These are phyloP conservation scores for Trichoderma asperelloides DNA, from an alignment of 495 filamentous ascomycete genomes.

Conservation along the genomic window DNA sequence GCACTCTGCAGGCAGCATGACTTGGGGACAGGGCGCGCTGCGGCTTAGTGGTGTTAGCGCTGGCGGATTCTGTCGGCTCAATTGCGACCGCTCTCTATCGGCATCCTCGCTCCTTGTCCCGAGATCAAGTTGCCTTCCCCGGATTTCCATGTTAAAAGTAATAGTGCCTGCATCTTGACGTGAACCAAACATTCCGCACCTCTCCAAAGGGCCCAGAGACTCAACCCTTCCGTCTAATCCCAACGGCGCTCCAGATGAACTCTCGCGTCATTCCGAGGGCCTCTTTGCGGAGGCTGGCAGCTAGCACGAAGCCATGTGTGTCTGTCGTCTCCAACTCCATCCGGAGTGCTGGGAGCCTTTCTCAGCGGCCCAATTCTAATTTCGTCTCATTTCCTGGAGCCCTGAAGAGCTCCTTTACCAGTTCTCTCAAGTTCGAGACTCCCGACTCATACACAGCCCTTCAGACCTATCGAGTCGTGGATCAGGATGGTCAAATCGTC, in stretches of 20 bases:
- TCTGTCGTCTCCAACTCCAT: not conserved
- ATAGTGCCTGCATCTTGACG: not conserved
- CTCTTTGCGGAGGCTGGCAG: not conserved
- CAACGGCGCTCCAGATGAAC: not conserved
- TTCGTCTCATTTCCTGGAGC: conserved; percentile 89
- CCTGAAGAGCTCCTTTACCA: conserved; percentile 84
- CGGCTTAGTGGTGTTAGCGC: not conserved
- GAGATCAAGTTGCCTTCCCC: not conserved
- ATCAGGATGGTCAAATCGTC: conserved; percentile 71
- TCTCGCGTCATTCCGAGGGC: not conserved
- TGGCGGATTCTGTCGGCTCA: not conserved
- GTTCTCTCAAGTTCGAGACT: conserved; percentile 61
- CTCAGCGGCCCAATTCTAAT: conserved; percentile 62
- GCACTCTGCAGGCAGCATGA: too few species aligned
- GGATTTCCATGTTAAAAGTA: not conserved
- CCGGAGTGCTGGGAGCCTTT: conserved; percentile 30
- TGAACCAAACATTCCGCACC: not conserved
- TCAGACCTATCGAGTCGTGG: conserved; percentile 78
- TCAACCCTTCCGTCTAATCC: not conserved
- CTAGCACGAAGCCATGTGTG: not conserved
- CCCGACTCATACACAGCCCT: conserved; percentile 61
- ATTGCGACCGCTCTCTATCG: conserved; percentile 6
- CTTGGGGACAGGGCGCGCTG: too few species aligned
- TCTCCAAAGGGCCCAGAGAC: not conserved
- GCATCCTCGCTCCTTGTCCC: not conserved